Evolutionary conservation across 805 yeast species (phyloP).

Genomic region (Candida namnaoensis): DNA sequence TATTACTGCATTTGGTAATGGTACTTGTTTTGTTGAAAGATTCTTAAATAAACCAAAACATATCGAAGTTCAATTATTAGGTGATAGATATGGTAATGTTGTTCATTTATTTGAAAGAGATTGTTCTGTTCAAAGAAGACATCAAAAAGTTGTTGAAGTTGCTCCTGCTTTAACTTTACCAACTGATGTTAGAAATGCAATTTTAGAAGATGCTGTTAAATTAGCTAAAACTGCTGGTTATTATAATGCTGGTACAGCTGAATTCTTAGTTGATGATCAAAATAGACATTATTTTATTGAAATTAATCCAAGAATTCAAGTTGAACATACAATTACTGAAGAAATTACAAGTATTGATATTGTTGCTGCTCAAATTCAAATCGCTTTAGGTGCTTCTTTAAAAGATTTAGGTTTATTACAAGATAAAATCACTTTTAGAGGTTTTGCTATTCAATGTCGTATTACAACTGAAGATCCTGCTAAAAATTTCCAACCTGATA

Average conservation of each 20-base stretch:
- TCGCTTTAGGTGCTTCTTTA: conserved; percentile 96
- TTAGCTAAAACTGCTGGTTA: conserved; percentile 84
- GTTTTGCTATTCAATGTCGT: conserved; percentile 98
- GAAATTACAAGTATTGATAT: conserved; percentile 97
- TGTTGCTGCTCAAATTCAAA: conserved; percentile 97
- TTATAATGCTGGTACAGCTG: conserved; percentile 98
- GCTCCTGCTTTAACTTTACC: conserved; percentile 96
- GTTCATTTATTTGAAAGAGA: conserved; percentile 95
- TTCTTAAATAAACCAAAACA: conserved; percentile 94
- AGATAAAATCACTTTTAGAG: conserved; percentile 91
- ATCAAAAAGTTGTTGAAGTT: conserved; percentile 96
- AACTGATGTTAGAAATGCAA: conserved; percentile 76
- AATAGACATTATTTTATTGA: conserved; percentile 96
- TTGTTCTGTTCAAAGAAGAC: conserved; percentile 99
- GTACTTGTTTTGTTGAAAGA: conserved; percentile 96
- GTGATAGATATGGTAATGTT: conserved; percentile 90
- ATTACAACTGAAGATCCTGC: conserved; percentile 98
- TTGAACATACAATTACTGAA: conserved; percentile 97
- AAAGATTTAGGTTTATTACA: conserved; percentile 88
- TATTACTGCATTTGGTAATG: conserved; percentile 92
- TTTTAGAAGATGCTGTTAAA: conserved; percentile 88
- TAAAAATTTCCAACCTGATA: conserved; percentile 95
- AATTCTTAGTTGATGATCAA: conserved; percentile 86
- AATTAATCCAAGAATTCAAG: conserved; percentile 97
- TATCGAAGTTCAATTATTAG: conserved; percentile 93